A percentile compares a stretch with the other conserved stretches of the same genome.
phyloP scores from a whole-genome alignment of 1,284 basidiomycete species.

The Malassezia obtusa region DNA sequence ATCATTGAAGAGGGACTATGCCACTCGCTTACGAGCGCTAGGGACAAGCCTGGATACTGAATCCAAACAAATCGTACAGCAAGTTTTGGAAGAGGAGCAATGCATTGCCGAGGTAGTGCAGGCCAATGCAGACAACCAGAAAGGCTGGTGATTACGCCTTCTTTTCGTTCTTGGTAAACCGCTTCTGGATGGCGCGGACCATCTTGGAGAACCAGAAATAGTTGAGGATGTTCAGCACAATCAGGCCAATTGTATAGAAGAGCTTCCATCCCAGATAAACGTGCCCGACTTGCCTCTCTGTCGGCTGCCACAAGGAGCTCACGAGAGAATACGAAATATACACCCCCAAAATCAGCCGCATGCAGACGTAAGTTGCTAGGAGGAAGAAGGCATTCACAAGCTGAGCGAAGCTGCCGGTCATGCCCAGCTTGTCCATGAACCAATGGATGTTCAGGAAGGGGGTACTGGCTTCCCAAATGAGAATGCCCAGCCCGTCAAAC shows the following conservation, averaged over 20 bases:
- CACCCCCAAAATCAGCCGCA: slow-evolving; percentile 45
- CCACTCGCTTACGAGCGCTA: not conserved
- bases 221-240: slow-evolving; percentile 42
- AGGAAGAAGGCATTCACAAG: slow-evolving; percentile 48
- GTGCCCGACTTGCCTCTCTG: not conserved
- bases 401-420: slow-evolving; percentile 45
- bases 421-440: slow-evolving; percentile 49
- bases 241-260: slow-evolving; percentile 35
- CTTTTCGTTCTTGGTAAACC: slow-evolving; percentile 22
- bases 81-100: slow-evolving; percentile 24
- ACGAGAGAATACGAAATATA: slow-evolving; percentile 24
- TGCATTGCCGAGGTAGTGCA: slow-evolving; percentile 18
- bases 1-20: not conserved
- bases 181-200: slow-evolving; percentile 46
- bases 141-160: slow-evolving; percentile 22
- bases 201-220: slow-evolving; percentile 48
- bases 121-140: slow-evolving; percentile 11
- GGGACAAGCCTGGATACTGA: not conserved
- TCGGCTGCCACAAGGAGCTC: slow-evolving; percentile 8
- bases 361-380: slow-evolving; percentile 41
- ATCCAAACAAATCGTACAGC: slow-evolving; percentile 14
- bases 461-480: slow-evolving; percentile 48
- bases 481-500: slow-evolving; percentile 47
- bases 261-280: slow-evolving; percentile 18
- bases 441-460: slow-evolving; percentile 50